Evolutionary conservation across 306 rosid species (phyloP), one percentile per base, ranked within the genome.

Genomic region (Corylus americana): DNA sequence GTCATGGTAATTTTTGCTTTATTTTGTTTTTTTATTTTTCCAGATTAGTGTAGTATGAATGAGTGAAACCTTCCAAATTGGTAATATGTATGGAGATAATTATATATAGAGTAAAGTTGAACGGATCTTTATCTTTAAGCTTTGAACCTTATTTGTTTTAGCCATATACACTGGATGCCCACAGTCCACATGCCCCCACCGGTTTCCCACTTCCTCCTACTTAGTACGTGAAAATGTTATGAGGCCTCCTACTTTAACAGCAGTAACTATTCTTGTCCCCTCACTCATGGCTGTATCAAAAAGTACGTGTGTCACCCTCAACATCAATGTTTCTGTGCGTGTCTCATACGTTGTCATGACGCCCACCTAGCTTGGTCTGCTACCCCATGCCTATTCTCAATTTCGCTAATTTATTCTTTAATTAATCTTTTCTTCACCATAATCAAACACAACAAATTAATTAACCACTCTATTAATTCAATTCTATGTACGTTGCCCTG

Each of bases 241-340:
- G n/a, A 75, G 14, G 51, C 37, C 58, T 75, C 70, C 69, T 27
- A 44, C 78, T 75, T 75, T 75, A 17, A 59, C 27, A 25, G 57
- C 78, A 75, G 70, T 59, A 44, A 75, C 78, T 75, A 48, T 75
- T 57, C 55, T 25, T 75, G 78, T 75, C 69, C 45, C 78, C 78
- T 17, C 42, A 18, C 9, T 44, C n/a, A 39, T 42, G 72, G 29
- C 72, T 67, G 13, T 39, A 39, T 16, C 50, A 17, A 67, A 67
- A 31, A 67, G 51, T 67, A 42, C 51, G 27, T 18, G 7, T 39
- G 49, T 67, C 72, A 10, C 16, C 22, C 51, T 67, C 72, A 42
- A 39, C 72, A 16, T 42, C 3, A 67, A 67, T 44, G 14, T 67
- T 42, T n/a, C n/a, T 67, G 29, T 42, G 51, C 72, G 14, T 67